Conservation (phyloP, 2,329 filamentous ascomycete genomes). For the Hypoxylon sp. region DNA sequence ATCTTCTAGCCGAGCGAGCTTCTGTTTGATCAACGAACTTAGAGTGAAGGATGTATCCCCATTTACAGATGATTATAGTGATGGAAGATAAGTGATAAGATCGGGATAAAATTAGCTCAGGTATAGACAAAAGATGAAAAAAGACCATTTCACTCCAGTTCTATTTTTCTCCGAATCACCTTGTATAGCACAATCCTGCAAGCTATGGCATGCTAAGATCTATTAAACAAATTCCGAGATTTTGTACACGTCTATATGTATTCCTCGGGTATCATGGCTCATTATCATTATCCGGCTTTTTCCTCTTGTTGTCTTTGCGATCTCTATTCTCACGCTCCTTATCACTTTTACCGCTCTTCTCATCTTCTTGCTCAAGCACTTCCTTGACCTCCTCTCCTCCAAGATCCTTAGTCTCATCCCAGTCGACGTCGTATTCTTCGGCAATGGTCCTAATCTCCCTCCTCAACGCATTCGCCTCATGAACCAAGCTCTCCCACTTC, state of each 20-base stretch:
- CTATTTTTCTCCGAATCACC: background rate
- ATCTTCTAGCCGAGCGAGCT: background rate
- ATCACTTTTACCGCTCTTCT: slow-evolving; percentile 58
- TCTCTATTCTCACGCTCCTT: slow-evolving; percentile 59
- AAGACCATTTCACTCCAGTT: slow-evolving; percentile 2
- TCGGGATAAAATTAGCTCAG: background rate
- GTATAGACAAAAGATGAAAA: slow-evolving; percentile 27
- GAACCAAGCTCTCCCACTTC: slow-evolving; percentile 83
- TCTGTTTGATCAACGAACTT: slow-evolving; percentile 8
- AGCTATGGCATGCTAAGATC: background rate
- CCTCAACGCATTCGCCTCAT: slow-evolving; percentile 83
- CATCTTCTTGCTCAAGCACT: slow-evolving; percentile 68
- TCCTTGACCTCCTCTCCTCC: slow-evolving; percentile 75
- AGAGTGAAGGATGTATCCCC: background rate
- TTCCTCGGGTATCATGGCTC: slow-evolving; percentile 37
- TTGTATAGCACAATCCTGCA: slow-evolving; percentile 4
- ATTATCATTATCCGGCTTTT: slow-evolving; percentile 47
- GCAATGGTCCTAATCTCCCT: slow-evolving; percentile 86
- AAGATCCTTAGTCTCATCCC: slow-evolving; percentile 84
- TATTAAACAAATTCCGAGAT: slow-evolving; percentile 7
- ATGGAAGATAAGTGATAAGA: background rate
- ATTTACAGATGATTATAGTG: background rate
- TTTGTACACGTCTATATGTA: slow-evolving; percentile 36
- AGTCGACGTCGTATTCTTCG: slow-evolving; percentile 90
- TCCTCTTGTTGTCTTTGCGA: slow-evolving; percentile 52